A percentile compares a stretch with the other conserved stretches of the same genome.
phyloP scores from a whole-genome alignment of 2,329 filamentous ascomycete species.

The Botryotinia calthae region DNA sequence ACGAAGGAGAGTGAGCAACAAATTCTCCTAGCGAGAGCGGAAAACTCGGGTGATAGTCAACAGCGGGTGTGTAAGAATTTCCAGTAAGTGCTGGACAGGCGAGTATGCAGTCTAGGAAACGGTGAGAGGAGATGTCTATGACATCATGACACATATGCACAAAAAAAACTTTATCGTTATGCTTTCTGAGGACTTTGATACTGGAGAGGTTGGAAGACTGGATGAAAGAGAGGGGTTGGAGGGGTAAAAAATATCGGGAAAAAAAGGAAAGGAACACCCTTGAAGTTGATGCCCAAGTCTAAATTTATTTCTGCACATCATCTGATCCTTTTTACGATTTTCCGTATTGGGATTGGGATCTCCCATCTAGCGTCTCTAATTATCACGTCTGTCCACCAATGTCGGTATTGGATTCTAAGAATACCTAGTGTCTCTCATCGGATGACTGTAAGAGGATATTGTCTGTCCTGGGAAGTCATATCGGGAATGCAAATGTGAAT shows the following conservation, averaged over 20 bases:
- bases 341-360: neutral
- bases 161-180: neutral
- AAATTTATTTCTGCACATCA: conserved; percentile 2
- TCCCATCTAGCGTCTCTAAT: neutral
- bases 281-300: neutral
- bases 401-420: neutral
- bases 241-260: neutral
- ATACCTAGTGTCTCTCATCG: neutral
- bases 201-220: neutral
- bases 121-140: neutral
- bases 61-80: neutral
- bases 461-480: neutral
- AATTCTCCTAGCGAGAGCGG: neutral
- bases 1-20: neutral
- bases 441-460: neutral
- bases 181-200: neutral
- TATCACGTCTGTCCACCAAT: neutral
- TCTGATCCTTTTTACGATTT: neutral
- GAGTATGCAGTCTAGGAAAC: neutral
- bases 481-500: neutral
- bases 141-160: neutral
- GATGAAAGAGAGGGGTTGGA: neutral
- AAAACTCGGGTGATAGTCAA: neutral
- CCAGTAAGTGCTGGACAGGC: neutral
- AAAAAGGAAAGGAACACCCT: neutral